These are phyloP conservation scores for Fusarium sp. DNA, from an alignment of 2,329 filamentous ascomycete species.

Conservation along the genomic window DNA sequence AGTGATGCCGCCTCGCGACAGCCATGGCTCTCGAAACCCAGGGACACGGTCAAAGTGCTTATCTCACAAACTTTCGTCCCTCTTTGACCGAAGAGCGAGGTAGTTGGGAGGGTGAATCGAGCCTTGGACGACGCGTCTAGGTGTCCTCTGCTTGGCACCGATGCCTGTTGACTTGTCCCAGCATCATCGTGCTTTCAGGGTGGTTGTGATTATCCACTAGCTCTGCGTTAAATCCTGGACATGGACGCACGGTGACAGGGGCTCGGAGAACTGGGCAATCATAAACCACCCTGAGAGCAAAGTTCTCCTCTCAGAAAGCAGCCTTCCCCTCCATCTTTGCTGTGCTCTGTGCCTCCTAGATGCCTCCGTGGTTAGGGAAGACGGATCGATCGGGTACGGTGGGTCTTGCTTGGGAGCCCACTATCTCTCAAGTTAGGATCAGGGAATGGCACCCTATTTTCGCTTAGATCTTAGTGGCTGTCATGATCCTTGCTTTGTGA, in stretches of 20 bases:
- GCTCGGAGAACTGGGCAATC: slow-evolving; percentile 7
- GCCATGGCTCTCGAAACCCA: not conserved
- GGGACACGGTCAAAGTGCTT: slow-evolving; percentile 12
- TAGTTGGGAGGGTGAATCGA: slow-evolving; percentile 9
- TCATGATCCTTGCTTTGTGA: slow-evolving; percentile 4
- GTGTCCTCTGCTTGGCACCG: slow-evolving; percentile 8
- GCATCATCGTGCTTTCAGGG: slow-evolving; percentile 1
- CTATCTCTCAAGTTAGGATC: slow-evolving; percentile 8
- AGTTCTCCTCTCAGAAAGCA: slow-evolving; percentile 6
- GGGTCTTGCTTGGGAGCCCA: not conserved
- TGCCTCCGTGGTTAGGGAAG: slow-evolving; percentile 9
- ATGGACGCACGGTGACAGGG: slow-evolving; percentile 24
- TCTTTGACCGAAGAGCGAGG: not conserved
- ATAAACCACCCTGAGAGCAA: not conserved
- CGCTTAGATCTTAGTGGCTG: slow-evolving; percentile 40
- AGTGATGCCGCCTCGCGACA: slow-evolving; percentile 4
- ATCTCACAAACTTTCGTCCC: not conserved
- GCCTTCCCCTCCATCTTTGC: slow-evolving; percentile 13
- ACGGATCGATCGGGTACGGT: slow-evolving; percentile 26
- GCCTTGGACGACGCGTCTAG: slow-evolving; percentile 10
- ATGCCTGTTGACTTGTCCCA: not conserved
- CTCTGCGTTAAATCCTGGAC: not conserved
- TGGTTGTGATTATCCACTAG: not conserved
- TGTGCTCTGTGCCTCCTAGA: slow-evolving; percentile 6
- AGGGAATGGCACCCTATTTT: slow-evolving; percentile 17